Base-by-base conservation (phyloP, 1,284 basidiomycete genomes). In the Cutaneotrichosporon daszewskae region DNA sequence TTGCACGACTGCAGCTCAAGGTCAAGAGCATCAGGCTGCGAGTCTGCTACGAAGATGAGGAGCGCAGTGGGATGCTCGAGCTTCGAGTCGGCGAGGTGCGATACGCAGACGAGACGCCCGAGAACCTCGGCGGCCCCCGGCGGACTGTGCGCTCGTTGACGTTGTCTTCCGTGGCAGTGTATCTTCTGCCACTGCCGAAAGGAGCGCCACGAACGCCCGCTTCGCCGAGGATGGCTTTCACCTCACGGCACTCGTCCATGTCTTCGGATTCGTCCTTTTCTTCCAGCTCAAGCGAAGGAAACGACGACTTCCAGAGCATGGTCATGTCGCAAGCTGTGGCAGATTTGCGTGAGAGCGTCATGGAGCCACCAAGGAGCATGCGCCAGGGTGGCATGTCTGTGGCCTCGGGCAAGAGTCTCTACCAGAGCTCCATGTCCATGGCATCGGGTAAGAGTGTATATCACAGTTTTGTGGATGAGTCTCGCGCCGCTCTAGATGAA, bases 1-100 rank as follows among this genome's bases (percentile, higher is more conserved):
- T 95, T 12, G 79, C 87, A 9, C 78, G 85, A 47, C 84, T 96
- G 55, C 79, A 86, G 52, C 84, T 89, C 59, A 80, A 82, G 54
- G 84, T 85, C 20, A 65, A 73, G 19, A 80, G 87, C 56, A 77
- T 83, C 26, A 78, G 72, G 49, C 72, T 92, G 29, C 46, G 63
- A n/a, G 42, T 70, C 3, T 47, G 53, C 10, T 51, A 62, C 34
- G 53, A 55, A 4, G 58, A 64, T 40, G 55, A 66, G 26, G 35
- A 46, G 14, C 51, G 53, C 22, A 54, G 56, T 1, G 60, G 55
- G 3, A 37, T 58, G 1, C 48, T 73, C 17, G 68, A 69, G 33
- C 37, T 73, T 13, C 52, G 59, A 7, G 32, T 73, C 11, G 60
- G 54, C 1, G 54, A 63, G 28, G 56, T 72, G 19, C 45, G 47